Base-by-base conservation (phyloP, 352 stramenopile species). In the Phytopythium mirpurense region DNA sequence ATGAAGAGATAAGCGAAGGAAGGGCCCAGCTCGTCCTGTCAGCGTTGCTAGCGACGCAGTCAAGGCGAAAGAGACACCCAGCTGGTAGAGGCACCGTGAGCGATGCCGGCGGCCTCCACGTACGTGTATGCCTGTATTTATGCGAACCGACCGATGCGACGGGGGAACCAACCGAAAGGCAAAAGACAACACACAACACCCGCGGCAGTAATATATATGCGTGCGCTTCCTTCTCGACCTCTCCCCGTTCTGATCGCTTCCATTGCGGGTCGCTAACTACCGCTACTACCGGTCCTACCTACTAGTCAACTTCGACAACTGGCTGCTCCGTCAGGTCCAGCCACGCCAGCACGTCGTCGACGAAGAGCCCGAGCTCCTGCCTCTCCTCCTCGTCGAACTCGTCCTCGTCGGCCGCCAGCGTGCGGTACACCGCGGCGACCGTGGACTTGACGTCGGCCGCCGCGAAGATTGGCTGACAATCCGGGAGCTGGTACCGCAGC, bases 401-500 rank as follows among this genome's bases (percentile, higher is more conserved):
- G 1, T 69, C 56, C 5, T 83, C 63, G 19, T 73, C 58, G 3
- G 46, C 51, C 31, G 57, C 70, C 37, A 62, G 48, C 3, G 29
- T 36, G 27, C 67, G 49, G 14, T 64, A 62, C n/a, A 86, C 54
- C 0, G 34, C 36, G 24, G 74, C 52, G 18, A 86, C 67, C 6
- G 66, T 55, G 10, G 57, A 52, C 54, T 83, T 75, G 19, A 87
- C 59, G 42, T 66, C 67, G 0, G 69, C 67, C 12, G 50, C 19
- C 19, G 64, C 41, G 48, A 86, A 77, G 8, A 72, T 67, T 10
- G 62, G 40, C 41, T 75, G 62, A 21, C 81, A 91, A 3, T 51
- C 51, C 35, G 81, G 74, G 15, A 91, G 61, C 54, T 91, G 81
- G 48, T 80, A 68, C 8, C 60, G 56, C 72, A 89, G 85, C 5